Conservation (phyloP, 345 rosid genomes). For the Citrus mangshanensis region DNA sequence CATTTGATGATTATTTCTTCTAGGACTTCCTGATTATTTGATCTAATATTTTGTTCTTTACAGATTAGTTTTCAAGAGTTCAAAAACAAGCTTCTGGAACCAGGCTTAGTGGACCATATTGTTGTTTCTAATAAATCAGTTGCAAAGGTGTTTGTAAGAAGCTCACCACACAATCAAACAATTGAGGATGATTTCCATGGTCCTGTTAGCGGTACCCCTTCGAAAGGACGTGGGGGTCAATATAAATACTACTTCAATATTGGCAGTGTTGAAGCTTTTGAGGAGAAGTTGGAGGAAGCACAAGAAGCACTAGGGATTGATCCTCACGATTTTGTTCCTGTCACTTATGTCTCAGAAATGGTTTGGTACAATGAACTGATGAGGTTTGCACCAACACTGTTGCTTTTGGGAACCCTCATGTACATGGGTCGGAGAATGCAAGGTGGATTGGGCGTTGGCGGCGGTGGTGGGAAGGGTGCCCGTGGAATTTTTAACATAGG, state of each 20-base stretch:
- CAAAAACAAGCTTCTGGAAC: constrained; percentile 92
- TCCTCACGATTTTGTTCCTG: constrained; percentile 76
- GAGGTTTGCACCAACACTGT: constrained; percentile 75
- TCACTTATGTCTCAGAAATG: constrained; percentile 71
- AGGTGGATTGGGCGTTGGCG: constrained; percentile 84
- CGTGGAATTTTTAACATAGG: constrained; percentile 96
- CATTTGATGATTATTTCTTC: background rate
- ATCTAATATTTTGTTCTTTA: constrained; percentile 1
- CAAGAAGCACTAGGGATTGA: constrained; percentile 76
- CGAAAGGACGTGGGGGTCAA: constrained; percentile 52
- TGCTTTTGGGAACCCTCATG: constrained; percentile 66
- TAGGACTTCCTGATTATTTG: background rate
- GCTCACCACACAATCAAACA: constrained; percentile 40
- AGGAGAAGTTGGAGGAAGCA: constrained; percentile 93
- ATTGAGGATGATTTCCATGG: constrained; percentile 43
- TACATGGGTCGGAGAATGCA: constrained; percentile 80
- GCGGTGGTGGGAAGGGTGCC: constrained; percentile 72
- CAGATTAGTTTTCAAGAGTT: constrained; percentile 99
- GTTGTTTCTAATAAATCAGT: constrained; percentile 86
- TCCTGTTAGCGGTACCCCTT: constrained; percentile 29
- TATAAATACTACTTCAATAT: constrained; percentile 77
- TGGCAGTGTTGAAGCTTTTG: constrained; percentile 91
- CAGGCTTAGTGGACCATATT: constrained; percentile 87
- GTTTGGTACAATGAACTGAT: constrained; percentile 74
- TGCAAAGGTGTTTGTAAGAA: constrained; percentile 84